Evolutionary conservation across 2,329 filamentous ascomycete genomes (phyloP), one percentile per base, ranked within the genome.

Genomic region (Talaromyces sp.): DNA sequence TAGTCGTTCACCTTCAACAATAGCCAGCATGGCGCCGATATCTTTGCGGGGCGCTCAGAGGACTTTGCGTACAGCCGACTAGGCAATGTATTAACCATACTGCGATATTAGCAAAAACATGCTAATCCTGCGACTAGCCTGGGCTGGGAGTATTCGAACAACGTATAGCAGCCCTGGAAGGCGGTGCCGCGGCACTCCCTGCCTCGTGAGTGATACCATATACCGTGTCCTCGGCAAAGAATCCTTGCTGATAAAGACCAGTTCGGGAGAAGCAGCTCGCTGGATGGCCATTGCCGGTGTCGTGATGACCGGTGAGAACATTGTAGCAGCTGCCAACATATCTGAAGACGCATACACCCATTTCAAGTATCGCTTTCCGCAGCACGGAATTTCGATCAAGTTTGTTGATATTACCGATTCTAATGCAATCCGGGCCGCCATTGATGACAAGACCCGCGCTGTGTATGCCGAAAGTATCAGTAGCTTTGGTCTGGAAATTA

Each of bases 331-430:
- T 6, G 86, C 89, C 36, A 95, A 93, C 78, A 82, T 96, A 61
- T 95, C 96, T 76, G 92, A 92, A 68, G 92, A 92, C 75, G 96
- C 92, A 23, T 96, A 96, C 83, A 96, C 96, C 79, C 92, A 96
- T 81, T 86, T 96, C 79, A 96, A 96, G 79, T 91, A 96, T 57
- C 85, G 91, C 67, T 82, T 96, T 56, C 88, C 90, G 9, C 85
- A 91, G 28, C 79, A 95, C 56, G 92, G 92, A 65, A 91, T 96
- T 73, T 79, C 82, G 50, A 92, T 90, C 72, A 94, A 92, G 81
- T 96, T 96, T 70, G 84, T 96, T 70, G 82, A 86, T 60, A 88
- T 89, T 56, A 90, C 95, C 77, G 86, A 86, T 63, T 80, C 89
- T 33, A 87, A 90, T 68, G 90, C 91, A 66, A 88, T 96, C 70